A percentile compares a stretch with the other conserved stretches of the same genome.
Evolutionary conservation across 768 basidiomycete species (phyloP).

Genomic region (Suillus brevipes): DNA sequence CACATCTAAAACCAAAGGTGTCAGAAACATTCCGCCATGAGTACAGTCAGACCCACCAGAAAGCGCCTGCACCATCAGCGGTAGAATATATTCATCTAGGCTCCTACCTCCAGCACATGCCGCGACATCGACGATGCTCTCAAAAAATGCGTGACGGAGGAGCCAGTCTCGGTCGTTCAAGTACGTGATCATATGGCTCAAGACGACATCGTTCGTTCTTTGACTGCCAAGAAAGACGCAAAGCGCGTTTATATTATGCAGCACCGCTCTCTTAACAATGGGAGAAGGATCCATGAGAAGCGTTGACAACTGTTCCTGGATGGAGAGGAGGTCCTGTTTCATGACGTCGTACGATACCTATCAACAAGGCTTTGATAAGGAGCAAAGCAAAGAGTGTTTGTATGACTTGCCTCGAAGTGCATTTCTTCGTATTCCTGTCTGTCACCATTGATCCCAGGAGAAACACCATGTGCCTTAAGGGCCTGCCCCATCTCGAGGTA

Average conservation of each 20-base stretch:
- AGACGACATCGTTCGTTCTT: constrained; percentile 90
- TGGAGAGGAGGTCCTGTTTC: constrained; percentile 75
- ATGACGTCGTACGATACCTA: constrained; percentile 91
- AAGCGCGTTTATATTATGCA: constrained; percentile 82
- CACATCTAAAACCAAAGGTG: constrained; percentile 58
- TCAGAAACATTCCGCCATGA: not conserved
- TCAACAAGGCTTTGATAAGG: not conserved
- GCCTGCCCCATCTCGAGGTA: constrained; percentile 96
- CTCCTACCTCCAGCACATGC: constrained; percentile 90
- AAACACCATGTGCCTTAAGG: constrained; percentile 75
- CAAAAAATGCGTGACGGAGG: constrained; percentile 88
- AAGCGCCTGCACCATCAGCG: constrained; percentile 92
- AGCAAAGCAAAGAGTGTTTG: not conserved
- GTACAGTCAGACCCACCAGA: constrained; percentile 58
- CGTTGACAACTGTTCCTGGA: constrained; percentile 85
- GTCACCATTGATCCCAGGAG: constrained; percentile 43
- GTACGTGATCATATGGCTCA: constrained; percentile 86
- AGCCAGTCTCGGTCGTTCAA: constrained; percentile 92
- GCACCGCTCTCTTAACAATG: constrained; percentile 86
- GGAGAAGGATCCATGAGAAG: constrained; percentile 88
- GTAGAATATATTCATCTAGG: constrained; percentile 95
- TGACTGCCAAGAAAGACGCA: constrained; percentile 94
- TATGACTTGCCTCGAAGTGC: constrained; percentile 68
- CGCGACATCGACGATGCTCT: constrained; percentile 93
- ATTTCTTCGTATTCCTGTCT: constrained; percentile 74